These are phyloP conservation scores for Amanita jacksonii DNA, from an alignment of 768 basidiomycete genomes.

Conservation along the genomic window DNA sequence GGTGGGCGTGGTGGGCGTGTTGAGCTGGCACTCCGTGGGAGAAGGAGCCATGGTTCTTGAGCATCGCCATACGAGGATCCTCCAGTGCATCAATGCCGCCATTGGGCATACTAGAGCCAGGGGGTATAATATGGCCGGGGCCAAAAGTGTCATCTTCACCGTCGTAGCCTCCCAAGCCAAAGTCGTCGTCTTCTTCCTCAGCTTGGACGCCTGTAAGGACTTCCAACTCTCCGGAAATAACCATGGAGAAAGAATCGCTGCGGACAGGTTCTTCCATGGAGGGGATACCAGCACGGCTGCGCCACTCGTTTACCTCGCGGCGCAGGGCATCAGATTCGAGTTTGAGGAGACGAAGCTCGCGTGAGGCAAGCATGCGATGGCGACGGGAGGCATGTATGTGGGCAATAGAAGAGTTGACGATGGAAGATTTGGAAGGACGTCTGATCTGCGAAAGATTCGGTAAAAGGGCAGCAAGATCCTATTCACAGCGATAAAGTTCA, in stretches of 20 bases:
- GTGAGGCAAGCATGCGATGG: constrained; percentile 71
- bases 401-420: constrained; percentile 93
- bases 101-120: constrained; percentile 9
- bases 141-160: constrained; percentile 32
- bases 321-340: constrained; percentile 80
- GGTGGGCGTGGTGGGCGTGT: background rate
- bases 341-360: constrained; percentile 73
- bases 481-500: constrained; percentile 5
- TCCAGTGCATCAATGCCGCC: constrained; percentile 22
- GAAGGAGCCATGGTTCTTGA: constrained; percentile 29
- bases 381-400: constrained; percentile 78
- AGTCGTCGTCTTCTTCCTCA: constrained; percentile 45
- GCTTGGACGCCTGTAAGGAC: constrained; percentile 40
- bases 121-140: constrained; percentile 4
- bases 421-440: constrained; percentile 91
- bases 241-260: constrained; percentile 62
- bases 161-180: constrained; percentile 19
- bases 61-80: constrained; percentile 23
- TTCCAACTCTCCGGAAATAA: constrained; percentile 63
- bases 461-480: constrained; percentile 88
- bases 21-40: constrained; percentile 18
- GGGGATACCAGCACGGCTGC: constrained; percentile 63
- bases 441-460: constrained; percentile 88
- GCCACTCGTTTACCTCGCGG: constrained; percentile 91
- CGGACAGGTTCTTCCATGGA: constrained; percentile 66